Evolutionary conservation across 768 basidiomycete species (phyloP).

Genomic region (Lactarius vividus): DNA sequence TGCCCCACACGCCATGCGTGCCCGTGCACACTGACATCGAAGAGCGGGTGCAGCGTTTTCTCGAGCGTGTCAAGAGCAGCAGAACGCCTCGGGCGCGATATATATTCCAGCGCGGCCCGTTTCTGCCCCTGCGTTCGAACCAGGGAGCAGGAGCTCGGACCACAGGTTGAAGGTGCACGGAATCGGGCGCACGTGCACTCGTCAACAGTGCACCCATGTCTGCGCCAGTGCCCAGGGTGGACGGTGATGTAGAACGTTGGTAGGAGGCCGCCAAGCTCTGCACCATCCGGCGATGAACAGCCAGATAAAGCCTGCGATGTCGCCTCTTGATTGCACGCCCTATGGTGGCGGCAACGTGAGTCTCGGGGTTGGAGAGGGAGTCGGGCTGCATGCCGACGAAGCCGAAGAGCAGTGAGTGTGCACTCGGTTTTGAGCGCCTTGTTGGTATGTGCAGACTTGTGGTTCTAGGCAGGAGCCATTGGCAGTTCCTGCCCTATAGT

Average conservation of each 20-base stretch:
- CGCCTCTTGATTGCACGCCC: slow-evolving; percentile 68
- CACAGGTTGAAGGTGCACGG: neutral
- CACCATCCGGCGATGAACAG: slow-evolving; percentile 53
- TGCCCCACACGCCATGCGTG: slow-evolving; percentile 91
- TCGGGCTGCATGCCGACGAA: slow-evolving; percentile 54
- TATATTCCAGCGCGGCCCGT: neutral
- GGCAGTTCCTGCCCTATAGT: slow-evolving; percentile 35
- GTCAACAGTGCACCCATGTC: slow-evolving; percentile 19
- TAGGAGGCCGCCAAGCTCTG: slow-evolving; percentile 13
- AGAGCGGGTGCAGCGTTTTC: slow-evolving; percentile 63
- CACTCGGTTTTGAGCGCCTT: slow-evolving; percentile 18
- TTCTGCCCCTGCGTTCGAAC: neutral
- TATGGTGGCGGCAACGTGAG: slow-evolving; percentile 48
- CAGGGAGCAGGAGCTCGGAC: neutral
- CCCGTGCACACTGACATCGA: slow-evolving; percentile 77
- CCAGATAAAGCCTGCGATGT: slow-evolving; percentile 83
- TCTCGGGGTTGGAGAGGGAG: slow-evolving; percentile 63
- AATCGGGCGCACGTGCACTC: neutral
- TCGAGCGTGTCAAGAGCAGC: slow-evolving; percentile 38
- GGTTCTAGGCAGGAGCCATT: slow-evolving; percentile 30
- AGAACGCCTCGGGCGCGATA: neutral
- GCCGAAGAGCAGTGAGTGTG: slow-evolving; percentile 37
- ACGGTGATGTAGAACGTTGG: slow-evolving; percentile 9
- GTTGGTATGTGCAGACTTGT: slow-evolving; percentile 38
- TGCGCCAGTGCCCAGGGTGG: slow-evolving; percentile 6